Evolutionary conservation across 495 filamentous ascomycete genomes (phyloP), one percentile per base, ranked within the genome.

Genomic region (Usnea hakonensis): DNA sequence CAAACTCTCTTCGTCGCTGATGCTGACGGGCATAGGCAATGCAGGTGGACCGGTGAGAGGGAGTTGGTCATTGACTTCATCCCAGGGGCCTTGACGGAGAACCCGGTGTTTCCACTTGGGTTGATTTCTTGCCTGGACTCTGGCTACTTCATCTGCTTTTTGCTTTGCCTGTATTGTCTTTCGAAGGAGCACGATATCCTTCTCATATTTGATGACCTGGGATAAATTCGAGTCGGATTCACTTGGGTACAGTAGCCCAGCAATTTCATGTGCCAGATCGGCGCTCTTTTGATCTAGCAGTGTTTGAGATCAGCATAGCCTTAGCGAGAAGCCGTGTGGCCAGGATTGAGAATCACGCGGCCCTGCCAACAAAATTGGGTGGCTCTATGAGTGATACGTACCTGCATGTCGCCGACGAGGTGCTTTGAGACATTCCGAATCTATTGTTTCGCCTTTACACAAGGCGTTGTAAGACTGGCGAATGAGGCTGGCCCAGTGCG

Each of bases 21-120:
- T 64, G 1, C 8, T 33, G 3, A 60, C 62, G 9, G 62, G 46
- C 56, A 56, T 55, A 14, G 62, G 62, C 35, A 60, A 16, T 43
- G 57, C 32, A 7, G 35, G 26, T 17, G 48, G 8, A 1, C 40
- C 55, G 9, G 55, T 52, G 17, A 63, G 32, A 26, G 61, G 36
- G 6, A 46, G 23, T 23, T 28, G 63, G 56, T 56, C 63, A 11
- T 55, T 38, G 4, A 14, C 28, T 35, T 43, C 56, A 28, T 55
- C 41, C 57, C 37, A 64, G 10, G 63, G 48, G 2, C 63, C 57
- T 55, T 60, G 57, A 23, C 44, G 10, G 23, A 52, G 19, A 28
- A 60, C 43, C 44, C 48, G 57, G 4, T 10, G 28, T 2, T 46
- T 41, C 62, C 56, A 56, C 21, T 17, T 30, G 7, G 38, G 30